phyloP scores from a whole-genome alignment of 495 filamentous ascomycete species.

The Clohesyomyces aquaticus region DNA sequence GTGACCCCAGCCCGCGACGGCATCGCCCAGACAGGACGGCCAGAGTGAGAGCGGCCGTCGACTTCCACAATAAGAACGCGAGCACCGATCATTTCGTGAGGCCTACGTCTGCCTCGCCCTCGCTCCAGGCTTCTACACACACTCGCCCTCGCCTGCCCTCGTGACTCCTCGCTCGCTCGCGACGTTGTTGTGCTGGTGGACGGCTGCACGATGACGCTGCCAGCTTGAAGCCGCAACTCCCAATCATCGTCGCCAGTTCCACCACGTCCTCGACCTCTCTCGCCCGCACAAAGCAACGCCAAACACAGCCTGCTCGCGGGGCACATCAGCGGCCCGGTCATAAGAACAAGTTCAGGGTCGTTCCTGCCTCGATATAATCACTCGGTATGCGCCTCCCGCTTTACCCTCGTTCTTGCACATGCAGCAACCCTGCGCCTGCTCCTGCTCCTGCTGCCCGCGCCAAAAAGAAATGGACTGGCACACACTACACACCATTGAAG shows the following conservation, averaged over 20 bases:
- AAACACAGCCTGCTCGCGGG: slow-evolving; percentile 11
- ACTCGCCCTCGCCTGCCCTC: neutral
- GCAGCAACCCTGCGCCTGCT: neutral
- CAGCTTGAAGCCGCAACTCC: neutral
- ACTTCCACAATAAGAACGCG: too few relatives aligned
- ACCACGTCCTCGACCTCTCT: slow-evolving; percentile 15
- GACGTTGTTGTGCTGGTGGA: neutral
- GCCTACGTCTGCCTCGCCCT: neutral
- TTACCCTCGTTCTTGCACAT: neutral
- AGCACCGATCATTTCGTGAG: too few relatives aligned
- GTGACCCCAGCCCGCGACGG: neutral
- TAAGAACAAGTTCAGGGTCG: slow-evolving; percentile 14
- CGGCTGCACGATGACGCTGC: slow-evolving; percentile 4
- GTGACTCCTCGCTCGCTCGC: slow-evolving; percentile 10
- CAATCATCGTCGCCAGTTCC: slow-evolving; percentile 15
- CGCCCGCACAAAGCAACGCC: neutral
- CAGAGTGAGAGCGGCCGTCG: too few relatives aligned
- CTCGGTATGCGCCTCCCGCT: slow-evolving; percentile 14
- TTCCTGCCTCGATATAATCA: slow-evolving; percentile 14
- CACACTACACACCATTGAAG: slow-evolving; percentile 4
- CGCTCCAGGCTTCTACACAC: neutral
- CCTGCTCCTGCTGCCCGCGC: too few relatives aligned
- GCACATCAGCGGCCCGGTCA: slow-evolving; percentile 15
- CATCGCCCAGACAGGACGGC: neutral
- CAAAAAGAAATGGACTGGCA: slow-evolving; percentile 15